Conservation (phyloP, 1,284 basidiomycete genomes). For the Heterobasidion irregulare region DNA sequence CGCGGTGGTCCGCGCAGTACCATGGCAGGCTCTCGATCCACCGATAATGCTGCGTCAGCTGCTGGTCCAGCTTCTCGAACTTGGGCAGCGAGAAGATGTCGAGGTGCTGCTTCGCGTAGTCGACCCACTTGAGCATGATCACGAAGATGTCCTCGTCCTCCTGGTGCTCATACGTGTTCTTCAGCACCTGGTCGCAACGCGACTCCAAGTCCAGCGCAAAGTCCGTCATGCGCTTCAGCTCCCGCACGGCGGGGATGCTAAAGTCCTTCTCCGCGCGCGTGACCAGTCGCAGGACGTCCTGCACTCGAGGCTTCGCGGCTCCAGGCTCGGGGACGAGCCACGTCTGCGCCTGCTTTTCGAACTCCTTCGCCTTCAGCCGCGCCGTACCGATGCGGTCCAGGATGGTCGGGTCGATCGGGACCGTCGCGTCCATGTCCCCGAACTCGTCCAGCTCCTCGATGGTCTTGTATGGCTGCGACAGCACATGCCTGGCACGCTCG, state of each 20-base stretch:
- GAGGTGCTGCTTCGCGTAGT: constrained; percentile 62
- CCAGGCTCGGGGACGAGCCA: constrained; percentile 53
- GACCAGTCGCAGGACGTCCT: constrained; percentile 59
- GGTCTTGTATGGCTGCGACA: constrained; percentile 60
- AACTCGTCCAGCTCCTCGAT: constrained; percentile 67
- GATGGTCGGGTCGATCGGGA: constrained; percentile 57
- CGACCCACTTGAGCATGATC: constrained; percentile 61
- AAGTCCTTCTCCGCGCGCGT: constrained; percentile 69
- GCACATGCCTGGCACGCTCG: constrained; percentile 48
- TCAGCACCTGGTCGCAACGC: constrained; percentile 65
- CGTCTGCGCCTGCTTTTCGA: constrained; percentile 64
- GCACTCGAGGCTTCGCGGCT: constrained; percentile 47
- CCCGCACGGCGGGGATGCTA: constrained; percentile 52
- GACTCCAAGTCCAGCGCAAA: constrained; percentile 67
- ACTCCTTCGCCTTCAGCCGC: constrained; percentile 60
- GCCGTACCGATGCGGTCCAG: constrained; percentile 51
- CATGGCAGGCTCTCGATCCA: constrained; percentile 73
- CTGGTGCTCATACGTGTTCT: constrained; percentile 44
- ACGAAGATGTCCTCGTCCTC: constrained; percentile 53
- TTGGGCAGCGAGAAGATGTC: constrained; percentile 62
- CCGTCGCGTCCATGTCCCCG: constrained; percentile 44
- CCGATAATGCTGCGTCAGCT: constrained; percentile 54
- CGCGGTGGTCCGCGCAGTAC: constrained; percentile 59
- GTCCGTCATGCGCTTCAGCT: constrained; percentile 58
- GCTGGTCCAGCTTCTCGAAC: constrained; percentile 61